These are phyloP conservation scores for Claviceps sp. DNA, from an alignment of 2,329 filamentous ascomycete genomes.

Conservation along the genomic window DNA sequence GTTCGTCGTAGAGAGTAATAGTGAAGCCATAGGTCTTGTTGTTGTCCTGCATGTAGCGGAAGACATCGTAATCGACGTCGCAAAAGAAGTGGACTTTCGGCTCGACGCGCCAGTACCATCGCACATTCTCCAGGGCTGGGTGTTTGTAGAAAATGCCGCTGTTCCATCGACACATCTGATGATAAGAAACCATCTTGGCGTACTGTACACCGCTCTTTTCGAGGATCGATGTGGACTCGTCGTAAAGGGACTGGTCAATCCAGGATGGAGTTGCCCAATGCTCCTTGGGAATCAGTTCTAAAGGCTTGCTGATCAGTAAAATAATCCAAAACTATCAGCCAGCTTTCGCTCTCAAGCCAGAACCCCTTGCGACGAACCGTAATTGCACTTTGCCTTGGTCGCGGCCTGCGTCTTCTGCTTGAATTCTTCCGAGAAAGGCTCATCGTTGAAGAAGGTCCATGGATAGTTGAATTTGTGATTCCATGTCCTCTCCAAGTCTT, in stretches of 20 bases:
- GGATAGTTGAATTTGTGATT: slow-evolving; percentile 99
- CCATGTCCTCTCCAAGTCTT: slow-evolving; percentile 86
- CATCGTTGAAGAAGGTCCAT: slow-evolving; percentile 98
- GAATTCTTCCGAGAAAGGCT: slow-evolving; percentile 86
- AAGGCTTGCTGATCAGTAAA: not conserved
- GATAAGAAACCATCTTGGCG: slow-evolving; percentile 76
- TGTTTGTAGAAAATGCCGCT: slow-evolving; percentile 97
- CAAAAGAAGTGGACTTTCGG: slow-evolving; percentile 99
- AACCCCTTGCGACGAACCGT: slow-evolving; percentile 43
- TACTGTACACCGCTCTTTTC: slow-evolving; percentile 83
- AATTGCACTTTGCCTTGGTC: slow-evolving; percentile 79
- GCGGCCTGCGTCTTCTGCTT: slow-evolving; percentile 65
- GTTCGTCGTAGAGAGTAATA: slow-evolving; percentile 89
- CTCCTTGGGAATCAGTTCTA: slow-evolving; percentile 81
- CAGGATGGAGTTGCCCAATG: slow-evolving; percentile 88
- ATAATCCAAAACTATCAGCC: not conserved
- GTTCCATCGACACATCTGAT: slow-evolving; percentile 99
- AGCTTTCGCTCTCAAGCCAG: not conserved
- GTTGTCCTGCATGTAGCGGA: slow-evolving; percentile 93
- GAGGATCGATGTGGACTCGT: slow-evolving; percentile 72
- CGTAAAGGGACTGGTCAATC: slow-evolving; percentile 80
- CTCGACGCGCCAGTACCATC: slow-evolving; percentile 98
- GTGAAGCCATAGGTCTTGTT: slow-evolving; percentile 99
- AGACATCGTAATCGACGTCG: slow-evolving; percentile 95
- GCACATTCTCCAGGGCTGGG: slow-evolving; percentile 64